Evolutionary conservation across 305 asterid species (phyloP).

Genomic region (Withania somnifera): DNA sequence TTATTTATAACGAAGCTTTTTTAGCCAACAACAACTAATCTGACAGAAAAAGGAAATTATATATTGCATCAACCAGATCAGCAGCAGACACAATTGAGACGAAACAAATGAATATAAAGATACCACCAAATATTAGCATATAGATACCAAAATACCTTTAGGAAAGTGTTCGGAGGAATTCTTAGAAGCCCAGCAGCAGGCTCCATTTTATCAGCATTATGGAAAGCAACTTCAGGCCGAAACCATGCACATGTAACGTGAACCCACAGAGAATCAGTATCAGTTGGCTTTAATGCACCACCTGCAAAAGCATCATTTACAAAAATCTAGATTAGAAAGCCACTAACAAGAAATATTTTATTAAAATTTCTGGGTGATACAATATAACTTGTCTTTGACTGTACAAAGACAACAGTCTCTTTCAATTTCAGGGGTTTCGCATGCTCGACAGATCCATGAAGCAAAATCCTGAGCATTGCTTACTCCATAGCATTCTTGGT

Average conservation of each 20-base stretch:
- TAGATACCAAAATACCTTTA: slow-evolving; percentile 34
- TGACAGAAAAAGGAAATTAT: neutral
- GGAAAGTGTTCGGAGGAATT: slow-evolving; percentile 59
- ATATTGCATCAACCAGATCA: neutral
- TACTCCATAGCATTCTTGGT: slow-evolving; percentile 96
- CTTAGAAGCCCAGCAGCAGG: slow-evolving; percentile 79
- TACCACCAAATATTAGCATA: neutral
- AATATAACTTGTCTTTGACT: slow-evolving; percentile 60
- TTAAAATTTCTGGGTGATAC: slow-evolving; percentile 4
- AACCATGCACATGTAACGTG: slow-evolving; percentile 99
- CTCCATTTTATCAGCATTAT: slow-evolving; percentile 74
- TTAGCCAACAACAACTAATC: neutral
- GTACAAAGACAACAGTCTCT: slow-evolving; percentile 93
- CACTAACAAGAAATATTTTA: neutral
- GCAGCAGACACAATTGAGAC: neutral
- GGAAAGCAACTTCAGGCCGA: slow-evolving; percentile 78
- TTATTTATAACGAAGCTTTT: neutral
- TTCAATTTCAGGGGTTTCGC: slow-evolving; percentile 83
- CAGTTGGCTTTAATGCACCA: slow-evolving; percentile 95
- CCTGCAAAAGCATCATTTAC: slow-evolving; percentile 38
- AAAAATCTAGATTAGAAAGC: neutral
- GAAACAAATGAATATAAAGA: neutral
- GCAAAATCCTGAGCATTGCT: slow-evolving; percentile 57
- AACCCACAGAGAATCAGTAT: slow-evolving; percentile 72
- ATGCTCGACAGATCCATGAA: slow-evolving; percentile 94